Evolutionary conservation across 2,329 filamentous ascomycete genomes (phyloP), one percentile per base, ranked within the genome.

Genomic region (Fusarium bactridioides): DNA sequence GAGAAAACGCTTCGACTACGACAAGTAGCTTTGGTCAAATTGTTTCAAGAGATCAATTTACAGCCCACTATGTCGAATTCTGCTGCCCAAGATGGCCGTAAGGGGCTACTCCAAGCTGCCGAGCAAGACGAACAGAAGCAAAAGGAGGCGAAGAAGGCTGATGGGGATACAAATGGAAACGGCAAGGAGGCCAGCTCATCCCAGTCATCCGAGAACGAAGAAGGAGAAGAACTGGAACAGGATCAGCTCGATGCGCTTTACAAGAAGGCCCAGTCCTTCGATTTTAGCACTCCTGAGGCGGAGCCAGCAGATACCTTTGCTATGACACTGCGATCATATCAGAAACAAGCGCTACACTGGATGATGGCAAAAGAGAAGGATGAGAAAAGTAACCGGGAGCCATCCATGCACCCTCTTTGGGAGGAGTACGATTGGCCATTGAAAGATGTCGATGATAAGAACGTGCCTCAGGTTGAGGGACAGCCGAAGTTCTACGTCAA

Each of bases 391-490:
- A 88, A 90, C 41, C 89, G 90, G 61, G 91, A 95, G 76, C 85
- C 86, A 8, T 98, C 94, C 0, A 97, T 99, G 94, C 95, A 99
- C 81, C 96, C 96, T 1, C 82, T 99, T 1, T 99, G 96, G 96
- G 96, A 99, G 82, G 94, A 98, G 79, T 99, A 99, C 76, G 80
- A 84, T 4, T 99, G 95, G 94, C 96, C 96, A 0, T 84, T 85
- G 1, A 94, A 95, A 78, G 96, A 99, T 81, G 91, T 93, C 41
- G 93, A 98, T 74, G 95, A 96, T 73, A 89, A 93, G 45, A 89
- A 92, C 10, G 78, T 98, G 16, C 91, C 92, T 0, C 78, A 79
- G 23, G 86, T 96, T 12, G 84, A 89, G 15, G 89, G 87, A 6
- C 90, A 94, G 74, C 82, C 89, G 12, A 90, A 88, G 66, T 99